Conservation (phyloP, 352 stramenopile species). For the Phytophthora lateralis region DNA sequence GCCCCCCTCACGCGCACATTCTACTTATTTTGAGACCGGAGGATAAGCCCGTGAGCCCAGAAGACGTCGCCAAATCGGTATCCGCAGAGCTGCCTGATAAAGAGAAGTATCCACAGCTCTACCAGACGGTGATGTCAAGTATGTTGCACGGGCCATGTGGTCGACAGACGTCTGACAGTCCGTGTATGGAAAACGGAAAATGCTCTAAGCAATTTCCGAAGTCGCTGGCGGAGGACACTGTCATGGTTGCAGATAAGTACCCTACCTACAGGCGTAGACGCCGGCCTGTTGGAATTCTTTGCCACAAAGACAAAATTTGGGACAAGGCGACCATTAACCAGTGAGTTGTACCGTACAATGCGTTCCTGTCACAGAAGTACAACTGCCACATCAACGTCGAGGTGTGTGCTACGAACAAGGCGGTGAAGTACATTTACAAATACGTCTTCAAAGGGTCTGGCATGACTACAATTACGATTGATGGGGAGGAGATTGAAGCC, state of each 20-base stretch:
- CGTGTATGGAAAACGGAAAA: conserved; percentile 30
- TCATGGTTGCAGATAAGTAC: background rate
- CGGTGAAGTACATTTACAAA: conserved; percentile 65
- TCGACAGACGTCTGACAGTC: background rate
- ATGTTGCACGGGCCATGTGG: conserved; percentile 26
- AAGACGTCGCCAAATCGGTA: conserved; percentile 24
- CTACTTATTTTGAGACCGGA: conserved; percentile 47
- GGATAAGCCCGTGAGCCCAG: conserved; percentile 12
- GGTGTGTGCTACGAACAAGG: conserved; percentile 38
- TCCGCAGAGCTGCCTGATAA: conserved; percentile 27
- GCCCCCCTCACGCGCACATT: conserved; percentile 52
- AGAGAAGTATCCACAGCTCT: conserved; percentile 5
- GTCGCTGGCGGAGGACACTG: conserved; percentile 7
- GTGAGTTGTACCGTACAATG: conserved; percentile 66
- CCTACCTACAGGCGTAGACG: conserved; percentile 1
- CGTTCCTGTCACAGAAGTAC: conserved; percentile 54
- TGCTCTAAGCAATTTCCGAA: conserved; percentile 38
- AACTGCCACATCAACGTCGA: conserved; percentile 70
- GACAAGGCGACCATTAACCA: conserved; percentile 35
- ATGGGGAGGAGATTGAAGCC: background rate
- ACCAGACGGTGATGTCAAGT: conserved; percentile 15
- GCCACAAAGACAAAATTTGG: background rate
- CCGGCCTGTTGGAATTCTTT: background rate
- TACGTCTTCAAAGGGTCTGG: conserved; percentile 67
- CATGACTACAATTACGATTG: conserved; percentile 22